A percentile compares a stretch with the other conserved stretches of the same genome.
Evolutionary conservation across 768 basidiomycete genomes (phyloP).

Genomic region (Chalciporus chontae): DNA sequence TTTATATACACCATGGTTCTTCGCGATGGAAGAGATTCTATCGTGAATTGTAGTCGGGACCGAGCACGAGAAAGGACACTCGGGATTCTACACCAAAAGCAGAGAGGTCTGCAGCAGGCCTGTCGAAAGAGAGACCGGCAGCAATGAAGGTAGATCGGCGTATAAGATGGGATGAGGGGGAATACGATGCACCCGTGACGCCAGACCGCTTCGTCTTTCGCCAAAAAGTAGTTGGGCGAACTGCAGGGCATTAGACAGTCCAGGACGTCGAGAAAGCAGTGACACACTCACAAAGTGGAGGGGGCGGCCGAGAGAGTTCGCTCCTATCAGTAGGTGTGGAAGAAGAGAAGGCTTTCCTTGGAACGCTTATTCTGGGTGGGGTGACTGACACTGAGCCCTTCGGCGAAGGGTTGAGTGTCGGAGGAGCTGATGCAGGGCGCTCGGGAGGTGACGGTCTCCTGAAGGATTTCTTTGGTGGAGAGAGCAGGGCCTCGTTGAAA

Average conservation of each 20-base stretch:
- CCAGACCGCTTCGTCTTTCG: slow-evolving; percentile 68
- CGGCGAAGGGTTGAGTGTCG: slow-evolving; percentile 10
- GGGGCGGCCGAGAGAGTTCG: slow-evolving; percentile 56
- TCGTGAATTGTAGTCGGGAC: slow-evolving; percentile 35
- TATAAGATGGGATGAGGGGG: slow-evolving; percentile 68
- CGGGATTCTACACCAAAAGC: slow-evolving; percentile 61
- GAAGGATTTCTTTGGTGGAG: slow-evolving; percentile 28
- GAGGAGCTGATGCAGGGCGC: slow-evolving; percentile 24
- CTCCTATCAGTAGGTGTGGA: slow-evolving; percentile 18
- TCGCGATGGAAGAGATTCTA: slow-evolving; percentile 2
- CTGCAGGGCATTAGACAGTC: slow-evolving; percentile 32
- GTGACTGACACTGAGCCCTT: not conserved
- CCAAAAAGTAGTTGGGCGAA: slow-evolving; percentile 84
- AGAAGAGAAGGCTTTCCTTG: slow-evolving; percentile 16
- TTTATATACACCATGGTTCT: slow-evolving; percentile 20
- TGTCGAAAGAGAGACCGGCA: slow-evolving; percentile 66
- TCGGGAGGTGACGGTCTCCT: slow-evolving; percentile 12
- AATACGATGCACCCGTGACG: slow-evolving; percentile 66
- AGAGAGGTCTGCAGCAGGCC: slow-evolving; percentile 55
- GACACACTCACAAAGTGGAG: slow-evolving; percentile 55
- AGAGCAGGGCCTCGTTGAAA: slow-evolving; percentile 21
- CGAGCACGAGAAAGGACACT: slow-evolving; percentile 37
- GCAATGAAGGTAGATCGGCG: slow-evolving; percentile 78
- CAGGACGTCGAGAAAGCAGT: not conserved
- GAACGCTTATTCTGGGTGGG: slow-evolving; percentile 4